Conservation (phyloP, 2,329 filamentous ascomycete species). For the Tolypocladium sp. region DNA sequence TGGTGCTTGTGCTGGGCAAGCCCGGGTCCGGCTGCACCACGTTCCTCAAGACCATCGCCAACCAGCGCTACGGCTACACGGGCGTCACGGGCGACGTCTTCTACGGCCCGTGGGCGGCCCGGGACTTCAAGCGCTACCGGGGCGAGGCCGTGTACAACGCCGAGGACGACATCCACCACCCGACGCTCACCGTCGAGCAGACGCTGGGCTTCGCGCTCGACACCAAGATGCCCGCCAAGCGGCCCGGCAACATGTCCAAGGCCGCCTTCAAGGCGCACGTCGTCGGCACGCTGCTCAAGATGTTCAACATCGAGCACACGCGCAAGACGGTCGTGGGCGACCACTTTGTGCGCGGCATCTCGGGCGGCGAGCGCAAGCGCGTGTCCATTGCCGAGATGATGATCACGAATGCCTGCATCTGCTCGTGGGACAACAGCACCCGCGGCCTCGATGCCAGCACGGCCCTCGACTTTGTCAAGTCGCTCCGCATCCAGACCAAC, state of each 20-base stretch:
- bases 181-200: slow-evolving; percentile 79
- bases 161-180: slow-evolving; percentile 75
- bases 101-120: slow-evolving; percentile 65
- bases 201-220: slow-evolving; percentile 80
- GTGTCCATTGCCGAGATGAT: slow-evolving; percentile 80
- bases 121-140: slow-evolving; percentile 65
- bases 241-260: slow-evolving; percentile 65
- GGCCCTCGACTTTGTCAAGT: slow-evolving; percentile 57
- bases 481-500: slow-evolving; percentile 71
- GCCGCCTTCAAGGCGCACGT: slow-evolving; percentile 69
- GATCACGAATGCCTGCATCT: slow-evolving; percentile 61
- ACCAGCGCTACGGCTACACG: slow-evolving; percentile 52
- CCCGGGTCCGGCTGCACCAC: slow-evolving; percentile 67
- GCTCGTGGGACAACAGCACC: slow-evolving; percentile 70
- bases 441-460: slow-evolving; percentile 61
- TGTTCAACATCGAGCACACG: slow-evolving; percentile 93
- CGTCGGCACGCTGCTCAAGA: slow-evolving; percentile 66
- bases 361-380: slow-evolving; percentile 70
- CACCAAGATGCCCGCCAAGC: slow-evolving; percentile 74
- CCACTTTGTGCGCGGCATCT: slow-evolving; percentile 69
- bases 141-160: slow-evolving; percentile 76
- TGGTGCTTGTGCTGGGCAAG: slow-evolving; percentile 74
- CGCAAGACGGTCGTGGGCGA: slow-evolving; percentile 78
- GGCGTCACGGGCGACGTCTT: slow-evolving; percentile 57
- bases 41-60: slow-evolving; percentile 59